Base-by-base conservation (phyloP, 352 stramenopile species). In the Phytophthora podocarpi region DNA sequence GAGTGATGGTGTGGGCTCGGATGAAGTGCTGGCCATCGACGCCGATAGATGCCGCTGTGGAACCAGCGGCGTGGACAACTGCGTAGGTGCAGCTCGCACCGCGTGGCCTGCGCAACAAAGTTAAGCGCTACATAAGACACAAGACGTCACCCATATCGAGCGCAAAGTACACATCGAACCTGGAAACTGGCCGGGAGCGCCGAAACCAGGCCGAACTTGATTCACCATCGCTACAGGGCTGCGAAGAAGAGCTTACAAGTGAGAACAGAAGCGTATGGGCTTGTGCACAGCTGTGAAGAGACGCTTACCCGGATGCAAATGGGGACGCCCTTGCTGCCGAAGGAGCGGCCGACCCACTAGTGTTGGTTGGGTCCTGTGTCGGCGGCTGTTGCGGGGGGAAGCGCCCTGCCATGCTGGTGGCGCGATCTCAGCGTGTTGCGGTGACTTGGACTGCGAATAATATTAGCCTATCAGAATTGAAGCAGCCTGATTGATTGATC, bases 31-130 rank as follows among this genome's bases (percentile, higher is more conserved):
- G 30, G 35, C 36, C 12, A 36, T 47, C n/a, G 71, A 64, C 34
- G 60, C 40, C 10, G 75, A 74, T 16, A 67, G 36, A 20, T 78
- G 64, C 8, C 76, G 76, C 31, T 73, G 58, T 0, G 72, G 61
- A 7, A 87, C 78, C 2, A 90, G 52, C 5, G 81, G 81, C 16
- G 81, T 90, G 3, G 81, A 76, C 27, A 90, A 51, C 47, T 90
- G 81, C 34, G 78, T 87, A 24, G 76, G 78, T 5, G 72, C 66
- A 26, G 74, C 40, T 13, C 76, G 76, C 28, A 82, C 69, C 1
- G 72, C 68, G 36, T 74, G 59, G 13, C 72, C 79, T 85, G 24
- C 13, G 34, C 18, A 37, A 20, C 20, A 34, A 61, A 26, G 10
- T 42, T 7, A 52, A 53, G 3, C 13, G 30, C 4, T 37, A 24